Conservation (phyloP, 306 rosid genomes). For the Prunus fruticosa region DNA sequence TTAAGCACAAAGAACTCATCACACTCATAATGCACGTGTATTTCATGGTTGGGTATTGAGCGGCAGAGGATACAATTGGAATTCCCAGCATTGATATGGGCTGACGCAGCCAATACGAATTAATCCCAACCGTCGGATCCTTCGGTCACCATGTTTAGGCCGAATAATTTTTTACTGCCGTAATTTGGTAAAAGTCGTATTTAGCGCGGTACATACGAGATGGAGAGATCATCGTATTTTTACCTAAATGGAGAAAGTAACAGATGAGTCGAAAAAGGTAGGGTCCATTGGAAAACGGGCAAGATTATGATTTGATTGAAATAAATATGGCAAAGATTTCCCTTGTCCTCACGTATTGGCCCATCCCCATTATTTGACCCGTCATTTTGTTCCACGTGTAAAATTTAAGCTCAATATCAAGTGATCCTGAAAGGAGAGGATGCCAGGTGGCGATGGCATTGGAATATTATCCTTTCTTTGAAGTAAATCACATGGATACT, state of each 20-base stretch:
- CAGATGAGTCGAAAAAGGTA: neutral
- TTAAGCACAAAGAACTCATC: neutral
- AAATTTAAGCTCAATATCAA: neutral
- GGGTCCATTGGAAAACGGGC: neutral
- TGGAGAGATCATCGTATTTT: neutral
- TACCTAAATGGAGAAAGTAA: neutral
- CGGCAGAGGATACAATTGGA: neutral
- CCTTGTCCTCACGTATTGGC: neutral
- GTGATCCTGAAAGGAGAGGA: neutral
- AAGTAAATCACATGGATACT: neutral
- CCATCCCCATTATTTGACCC: neutral
- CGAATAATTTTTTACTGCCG: no score
- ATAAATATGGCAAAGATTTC: neutral
- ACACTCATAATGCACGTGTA: constrained; percentile 24
- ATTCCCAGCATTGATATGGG: neutral
- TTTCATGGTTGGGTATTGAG: neutral
- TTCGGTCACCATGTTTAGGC: neutral
- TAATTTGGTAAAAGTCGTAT: no score
- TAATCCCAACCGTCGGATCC: neutral
- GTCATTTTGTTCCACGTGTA: neutral
- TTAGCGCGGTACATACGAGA: no score
- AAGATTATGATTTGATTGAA: no score
- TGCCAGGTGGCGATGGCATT: neutral
- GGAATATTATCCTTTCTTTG: neutral
- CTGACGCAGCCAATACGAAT: neutral